These are phyloP conservation scores for Viola pubescens DNA, from an alignment of 441 rosid genomes.

Conservation along the genomic window DNA sequence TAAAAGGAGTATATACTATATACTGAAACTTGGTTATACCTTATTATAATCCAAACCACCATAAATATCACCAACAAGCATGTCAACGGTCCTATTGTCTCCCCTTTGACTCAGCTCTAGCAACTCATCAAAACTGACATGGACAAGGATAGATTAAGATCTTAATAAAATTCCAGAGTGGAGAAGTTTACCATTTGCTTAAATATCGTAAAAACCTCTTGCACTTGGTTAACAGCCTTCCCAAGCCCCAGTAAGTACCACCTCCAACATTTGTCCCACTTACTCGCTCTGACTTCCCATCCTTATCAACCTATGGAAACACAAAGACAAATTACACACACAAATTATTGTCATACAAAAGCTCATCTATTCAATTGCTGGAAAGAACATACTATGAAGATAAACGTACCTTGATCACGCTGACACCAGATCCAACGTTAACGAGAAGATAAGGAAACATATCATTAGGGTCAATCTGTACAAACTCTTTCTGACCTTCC, in stretches of 20 bases:
- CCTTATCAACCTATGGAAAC: slow-evolving; percentile 84
- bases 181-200: slow-evolving; percentile 5
- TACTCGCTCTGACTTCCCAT: slow-evolving; percentile 92
- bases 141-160: slow-evolving; percentile 8
- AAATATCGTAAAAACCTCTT: slow-evolving; percentile 51
- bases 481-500: slow-evolving; percentile 92
- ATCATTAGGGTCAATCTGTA: slow-evolving; percentile 88
- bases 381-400: slow-evolving; percentile 9
- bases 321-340: slow-evolving; percentile 17
- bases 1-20: slow-evolving; percentile 15
- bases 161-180: slow-evolving; percentile 7
- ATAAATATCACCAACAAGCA: slow-evolving; percentile 99
- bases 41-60: slow-evolving; percentile 96
- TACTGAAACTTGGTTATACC: slow-evolving; percentile 38
- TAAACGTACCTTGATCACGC: slow-evolving; percentile 81
- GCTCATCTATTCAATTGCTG: slow-evolving; percentile 8
- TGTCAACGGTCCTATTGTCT: slow-evolving; percentile 88
- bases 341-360: slow-evolving; percentile 4
- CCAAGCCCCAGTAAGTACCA: slow-evolving; percentile 98
- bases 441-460: slow-evolving; percentile 97
- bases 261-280: slow-evolving; percentile 99
- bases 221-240: slow-evolving; percentile 94
- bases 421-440: slow-evolving; percentile 97
- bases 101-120: slow-evolving; percentile 98
- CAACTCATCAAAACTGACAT: slow-evolving; percentile 87